Evolutionary conservation across 192 early-diverging fungal genomes (phyloP).

Genomic region (Funneliformis geosporum): DNA sequence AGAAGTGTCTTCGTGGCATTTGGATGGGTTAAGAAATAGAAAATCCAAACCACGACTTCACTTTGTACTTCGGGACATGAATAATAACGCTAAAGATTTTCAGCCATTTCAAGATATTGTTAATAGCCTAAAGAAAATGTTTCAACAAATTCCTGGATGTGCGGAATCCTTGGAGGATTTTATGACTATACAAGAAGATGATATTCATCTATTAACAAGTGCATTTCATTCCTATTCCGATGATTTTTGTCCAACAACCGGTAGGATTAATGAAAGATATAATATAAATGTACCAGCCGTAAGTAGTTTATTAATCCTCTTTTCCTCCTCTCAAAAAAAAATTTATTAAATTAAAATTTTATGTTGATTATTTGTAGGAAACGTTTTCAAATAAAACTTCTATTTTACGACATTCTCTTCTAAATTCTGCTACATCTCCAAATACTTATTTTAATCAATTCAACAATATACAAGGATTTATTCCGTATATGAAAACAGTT

Average conservation of each 20-base stretch:
- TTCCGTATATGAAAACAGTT: neutral
- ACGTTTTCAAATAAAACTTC: neutral
- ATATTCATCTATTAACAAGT: slow-evolving; percentile 13
- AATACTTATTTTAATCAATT: neutral
- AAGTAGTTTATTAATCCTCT: neutral
- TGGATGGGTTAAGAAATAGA: neutral
- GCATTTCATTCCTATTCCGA: neutral
- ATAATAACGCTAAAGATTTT: neutral
- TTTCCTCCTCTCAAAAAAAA: neutral
- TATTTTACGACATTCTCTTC: neutral
- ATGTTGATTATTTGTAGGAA: neutral
- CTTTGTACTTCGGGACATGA: slow-evolving; percentile 18
- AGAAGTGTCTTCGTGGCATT: slow-evolving; percentile 6
- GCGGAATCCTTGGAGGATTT: neutral
- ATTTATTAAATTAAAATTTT: too few species aligned
- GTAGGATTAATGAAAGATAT: neutral
- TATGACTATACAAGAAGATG: neutral
- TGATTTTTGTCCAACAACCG: neutral
- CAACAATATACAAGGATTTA: neutral
- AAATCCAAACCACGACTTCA: slow-evolving; percentile 17
- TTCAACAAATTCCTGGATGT: slow-evolving; percentile 6
- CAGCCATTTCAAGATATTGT: neutral
- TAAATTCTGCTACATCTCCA: neutral
- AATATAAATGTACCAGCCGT: neutral
- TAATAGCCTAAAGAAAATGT: neutral